Conservation (phyloP, 2,329 filamentous ascomycete genomes). For the Hypoxylon sp. region DNA sequence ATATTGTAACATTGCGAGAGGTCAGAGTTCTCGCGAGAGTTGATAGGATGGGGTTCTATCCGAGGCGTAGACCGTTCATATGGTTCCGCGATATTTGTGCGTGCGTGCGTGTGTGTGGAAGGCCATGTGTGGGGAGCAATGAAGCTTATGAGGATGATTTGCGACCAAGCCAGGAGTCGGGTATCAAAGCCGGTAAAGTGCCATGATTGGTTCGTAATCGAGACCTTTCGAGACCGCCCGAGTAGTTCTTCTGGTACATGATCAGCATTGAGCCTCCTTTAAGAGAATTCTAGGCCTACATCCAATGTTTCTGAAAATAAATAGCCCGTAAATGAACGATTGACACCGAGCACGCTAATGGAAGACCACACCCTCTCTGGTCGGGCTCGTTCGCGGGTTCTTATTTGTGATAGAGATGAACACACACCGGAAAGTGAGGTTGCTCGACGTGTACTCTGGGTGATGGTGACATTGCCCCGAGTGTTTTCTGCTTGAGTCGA, state of each 20-base stretch:
- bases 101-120: neutral
- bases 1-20: neutral
- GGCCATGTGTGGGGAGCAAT: neutral
- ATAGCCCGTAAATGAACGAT: neutral
- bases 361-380: neutral
- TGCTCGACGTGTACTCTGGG: neutral
- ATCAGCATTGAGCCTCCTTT: constrained; percentile 35
- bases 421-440: too few species aligned
- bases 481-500: neutral
- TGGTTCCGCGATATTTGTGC: neutral
- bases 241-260: constrained; percentile 29
- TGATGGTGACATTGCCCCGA: neutral
- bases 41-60: neutral
- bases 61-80: neutral
- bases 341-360: constrained; percentile 3
- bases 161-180: constrained; percentile 14
- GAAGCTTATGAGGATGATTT: constrained; percentile 3
- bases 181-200: constrained; percentile 2
- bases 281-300: constrained; percentile 5
- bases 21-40: neutral
- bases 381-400: neutral
- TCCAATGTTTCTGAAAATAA: constrained; percentile 8
- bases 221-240: constrained; percentile 27
- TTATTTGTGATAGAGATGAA: neutral
- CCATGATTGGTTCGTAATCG: constrained; percentile 26